A percentile compares a stretch with the other conserved stretches of the same genome.
Conservation (phyloP, 352 stramenopile species). For the Phytopythium chamaehyphon region DNA sequence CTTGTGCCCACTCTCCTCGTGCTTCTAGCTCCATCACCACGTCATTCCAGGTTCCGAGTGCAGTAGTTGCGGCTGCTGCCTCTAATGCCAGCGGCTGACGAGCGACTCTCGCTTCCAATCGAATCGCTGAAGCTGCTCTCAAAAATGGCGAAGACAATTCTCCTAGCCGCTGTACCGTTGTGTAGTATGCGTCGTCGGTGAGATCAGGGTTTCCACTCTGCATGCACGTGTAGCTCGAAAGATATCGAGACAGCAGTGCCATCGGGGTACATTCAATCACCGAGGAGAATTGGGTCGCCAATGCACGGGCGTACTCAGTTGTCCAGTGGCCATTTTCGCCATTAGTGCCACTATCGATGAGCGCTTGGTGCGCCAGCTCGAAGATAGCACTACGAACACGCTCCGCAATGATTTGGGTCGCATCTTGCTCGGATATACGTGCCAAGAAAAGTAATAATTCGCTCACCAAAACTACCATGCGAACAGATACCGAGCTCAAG, state of each 20-base stretch:
- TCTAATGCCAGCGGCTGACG: conserved; percentile 11
- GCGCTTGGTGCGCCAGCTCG: too few relatives aligned
- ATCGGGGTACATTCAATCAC: not conserved
- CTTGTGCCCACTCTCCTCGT: conserved; percentile 25
- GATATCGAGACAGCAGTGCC: conserved; percentile 12
- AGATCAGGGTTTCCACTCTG: not conserved
- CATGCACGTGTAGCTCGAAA: conserved; percentile 7
- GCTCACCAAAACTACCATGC: not conserved
- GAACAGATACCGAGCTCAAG: not conserved
- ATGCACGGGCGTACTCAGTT: too few relatives aligned
- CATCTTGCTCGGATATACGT: not conserved
- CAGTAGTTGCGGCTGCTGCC: conserved; percentile 1
- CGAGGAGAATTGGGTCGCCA: too few relatives aligned
- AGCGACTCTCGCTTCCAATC: conserved; percentile 11
- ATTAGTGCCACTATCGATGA: too few relatives aligned
- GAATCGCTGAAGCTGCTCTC: conserved; percentile 21
- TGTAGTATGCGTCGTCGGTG: conserved; percentile 12
- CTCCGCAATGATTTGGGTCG: not conserved
- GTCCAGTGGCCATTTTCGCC: too few relatives aligned
- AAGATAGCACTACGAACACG: conserved; percentile 1
- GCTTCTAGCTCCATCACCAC: conserved; percentile 19
- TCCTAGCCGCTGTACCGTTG: conserved; percentile 19
- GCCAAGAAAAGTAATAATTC: conserved; percentile 4
- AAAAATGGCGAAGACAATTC: conserved; percentile 30
- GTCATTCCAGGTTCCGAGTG: conserved; percentile 13